Base-by-base conservation (phyloP, 257 asterid genomes). In the Gardenia jasminoides region DNA sequence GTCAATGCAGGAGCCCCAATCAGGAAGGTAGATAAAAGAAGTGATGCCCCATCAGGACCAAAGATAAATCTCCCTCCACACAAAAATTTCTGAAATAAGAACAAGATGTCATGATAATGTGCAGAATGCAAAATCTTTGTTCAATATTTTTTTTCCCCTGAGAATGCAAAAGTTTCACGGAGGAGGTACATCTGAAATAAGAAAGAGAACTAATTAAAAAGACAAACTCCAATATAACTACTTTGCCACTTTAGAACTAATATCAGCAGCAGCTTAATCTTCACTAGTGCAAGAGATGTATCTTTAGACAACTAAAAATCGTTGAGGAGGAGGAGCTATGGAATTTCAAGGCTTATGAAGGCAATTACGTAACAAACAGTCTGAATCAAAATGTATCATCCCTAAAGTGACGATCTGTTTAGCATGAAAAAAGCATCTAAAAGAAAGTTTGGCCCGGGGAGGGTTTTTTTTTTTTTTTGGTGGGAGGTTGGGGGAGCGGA, bases 31-130 rank as follows among this genome's bases (percentile, higher is more conserved):
- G 98, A 88, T 78, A 92, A 67, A 74, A 91, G 61, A 24, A 89
- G 82, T 72, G 97, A 89, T 56, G 88, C 83, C 24, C 84, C 97
- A 80, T 92, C 97, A 0, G 97, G 98, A 79, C 98, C 98, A 62
- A 92, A 92, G 71, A 92, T 74, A 87, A 94, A 82, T 84, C 97
- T 89, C 90, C 97, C 97, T 12, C 98, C 97, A 85, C 91, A 94
- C 43, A 88, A 76, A 82, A 94, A 91, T 82, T 83, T 94, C 98
- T 94, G 93, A 61, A 79, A 79, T 46, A 56, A 72, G 8, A 71
- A 31, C 6, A 19, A 12, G 73, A 1, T 79, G 56, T 59, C 64
- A 48, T 56, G 4, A 74, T 61, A 17, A 74, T 50, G 58, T 73
- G 66, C 52, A 41, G 61, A 65, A 50, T 30, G 31, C 33, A 33